Evolutionary conservation across 768 basidiomycete species (phyloP).

Genomic region (Naematelia encephala): DNA sequence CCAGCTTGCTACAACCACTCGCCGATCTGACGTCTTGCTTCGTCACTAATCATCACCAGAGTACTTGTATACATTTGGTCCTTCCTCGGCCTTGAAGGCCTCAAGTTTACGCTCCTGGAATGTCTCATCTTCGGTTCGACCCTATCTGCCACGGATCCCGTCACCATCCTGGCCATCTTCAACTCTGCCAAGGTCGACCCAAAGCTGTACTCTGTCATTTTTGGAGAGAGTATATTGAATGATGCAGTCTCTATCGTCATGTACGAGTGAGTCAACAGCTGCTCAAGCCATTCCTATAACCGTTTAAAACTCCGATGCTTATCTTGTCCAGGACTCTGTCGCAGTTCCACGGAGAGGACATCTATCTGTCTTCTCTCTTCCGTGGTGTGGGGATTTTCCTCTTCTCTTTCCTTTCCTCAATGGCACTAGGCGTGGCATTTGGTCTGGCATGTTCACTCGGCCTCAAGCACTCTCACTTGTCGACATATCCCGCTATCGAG

Average conservation of each 20-base stretch:
- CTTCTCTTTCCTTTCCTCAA: slow-evolving; percentile 88
- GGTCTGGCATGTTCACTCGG: slow-evolving; percentile 87
- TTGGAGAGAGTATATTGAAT: slow-evolving; percentile 93
- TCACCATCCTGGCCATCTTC: slow-evolving; percentile 97
- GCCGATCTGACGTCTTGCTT: too few species aligned
- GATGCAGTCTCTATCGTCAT: slow-evolving; percentile 99
- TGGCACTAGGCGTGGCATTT: slow-evolving; percentile 87
- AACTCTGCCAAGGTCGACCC: slow-evolving; percentile 98
- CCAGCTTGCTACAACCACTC: too few species aligned
- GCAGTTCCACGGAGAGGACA: slow-evolving; percentile 81
- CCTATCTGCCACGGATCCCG: slow-evolving; percentile 93
- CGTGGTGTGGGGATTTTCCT: slow-evolving; percentile 97
- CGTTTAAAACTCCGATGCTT: not conserved
- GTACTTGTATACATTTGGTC: slow-evolving; percentile 93
- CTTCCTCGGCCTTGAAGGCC: slow-evolving; percentile 82
- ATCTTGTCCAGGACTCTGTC: slow-evolving; percentile 67
- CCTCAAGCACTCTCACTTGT: slow-evolving; percentile 88
- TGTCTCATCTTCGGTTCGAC: slow-evolving; percentile 96
- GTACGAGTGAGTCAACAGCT: slow-evolving; percentile 78
- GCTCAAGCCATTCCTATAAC: not conserved
- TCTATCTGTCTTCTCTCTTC: slow-evolving; percentile 82
- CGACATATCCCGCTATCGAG: slow-evolving; percentile 78
- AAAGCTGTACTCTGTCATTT: slow-evolving; percentile 93
- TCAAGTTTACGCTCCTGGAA: slow-evolving; percentile 81
- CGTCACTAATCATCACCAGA: slow-evolving; percentile 52